These are phyloP conservation scores for Tylopilus sp. DNA, from an alignment of 1,284 basidiomycete species.

Conservation along the genomic window DNA sequence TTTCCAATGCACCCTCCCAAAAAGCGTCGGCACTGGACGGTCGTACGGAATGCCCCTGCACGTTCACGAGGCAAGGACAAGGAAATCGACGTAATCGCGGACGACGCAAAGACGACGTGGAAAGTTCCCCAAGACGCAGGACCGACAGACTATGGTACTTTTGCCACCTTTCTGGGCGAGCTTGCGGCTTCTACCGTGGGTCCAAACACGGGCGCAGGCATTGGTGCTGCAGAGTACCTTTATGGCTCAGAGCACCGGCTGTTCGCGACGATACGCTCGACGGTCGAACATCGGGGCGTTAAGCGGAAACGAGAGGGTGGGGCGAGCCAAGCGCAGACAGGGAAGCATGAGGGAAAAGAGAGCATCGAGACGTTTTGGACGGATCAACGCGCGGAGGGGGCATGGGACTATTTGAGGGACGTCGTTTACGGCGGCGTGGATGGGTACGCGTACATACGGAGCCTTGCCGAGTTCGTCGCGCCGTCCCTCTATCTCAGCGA, in stretches of 20 bases:
- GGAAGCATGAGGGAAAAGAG: slow-evolving; percentile 8
- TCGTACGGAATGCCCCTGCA: slow-evolving; percentile 36
- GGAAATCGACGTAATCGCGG: slow-evolving; percentile 43
- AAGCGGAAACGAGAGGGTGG: slow-evolving; percentile 17
- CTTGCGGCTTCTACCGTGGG: slow-evolving; percentile 28
- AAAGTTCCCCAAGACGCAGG: slow-evolving; percentile 50
- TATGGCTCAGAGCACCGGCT: slow-evolving; percentile 37
- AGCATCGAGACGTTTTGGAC: slow-evolving; percentile 44
- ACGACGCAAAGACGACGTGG: slow-evolving; percentile 34
- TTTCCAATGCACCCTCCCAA: slow-evolving; percentile 4
- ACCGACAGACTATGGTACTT: slow-evolving; percentile 58
- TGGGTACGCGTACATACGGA: slow-evolving; percentile 68
- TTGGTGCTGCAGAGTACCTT: slow-evolving; percentile 9
- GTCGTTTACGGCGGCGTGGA: slow-evolving; percentile 72
- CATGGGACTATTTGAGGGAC: slow-evolving; percentile 61
- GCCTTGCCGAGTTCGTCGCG: slow-evolving; percentile 64
- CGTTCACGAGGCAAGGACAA: slow-evolving; percentile 52
- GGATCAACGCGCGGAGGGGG: slow-evolving; percentile 43
- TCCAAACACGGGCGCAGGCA: not conserved
- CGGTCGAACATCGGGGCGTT: slow-evolving; percentile 20
- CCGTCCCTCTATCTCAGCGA: slow-evolving; percentile 14
- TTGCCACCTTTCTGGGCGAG: slow-evolving; percentile 42
- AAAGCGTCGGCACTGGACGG: slow-evolving; percentile 40
- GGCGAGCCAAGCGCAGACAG: not conserved
- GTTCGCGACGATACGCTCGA: slow-evolving; percentile 35